Conservation (phyloP, 2,329 filamentous ascomycete genomes). For the Allantophomopsis lycopodina region DNA sequence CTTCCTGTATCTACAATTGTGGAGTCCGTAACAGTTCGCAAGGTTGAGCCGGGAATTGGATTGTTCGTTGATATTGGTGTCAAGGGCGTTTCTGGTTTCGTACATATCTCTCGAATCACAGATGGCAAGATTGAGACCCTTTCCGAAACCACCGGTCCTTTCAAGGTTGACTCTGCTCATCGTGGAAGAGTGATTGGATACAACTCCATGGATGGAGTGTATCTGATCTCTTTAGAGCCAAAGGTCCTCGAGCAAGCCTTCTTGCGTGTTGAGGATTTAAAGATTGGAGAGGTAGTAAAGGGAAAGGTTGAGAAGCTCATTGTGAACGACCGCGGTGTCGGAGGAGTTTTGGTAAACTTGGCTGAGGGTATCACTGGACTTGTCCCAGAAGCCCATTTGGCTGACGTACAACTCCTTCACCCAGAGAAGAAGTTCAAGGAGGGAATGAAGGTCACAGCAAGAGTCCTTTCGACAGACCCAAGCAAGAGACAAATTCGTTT, state of each 20-base stretch:
- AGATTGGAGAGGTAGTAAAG: conserved; percentile 66
- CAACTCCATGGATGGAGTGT: conserved; percentile 75
- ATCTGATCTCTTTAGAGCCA: conserved; percentile 72
- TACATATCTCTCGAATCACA: conserved; percentile 85
- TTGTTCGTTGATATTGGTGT: conserved; percentile 65
- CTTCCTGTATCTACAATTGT: conserved; percentile 64
- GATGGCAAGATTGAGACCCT: conserved; percentile 81
- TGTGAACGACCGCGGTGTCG: conserved; percentile 63
- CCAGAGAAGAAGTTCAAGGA: conserved; percentile 94
- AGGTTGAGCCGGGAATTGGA: conserved; percentile 68
- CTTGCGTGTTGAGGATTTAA: conserved; percentile 82
- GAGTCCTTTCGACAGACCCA: conserved; percentile 69
- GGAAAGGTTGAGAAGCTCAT: conserved; percentile 78
- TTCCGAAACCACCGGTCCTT: conserved; percentile 63
- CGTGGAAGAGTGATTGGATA: conserved; percentile 74
- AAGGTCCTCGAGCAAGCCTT: conserved; percentile 77
- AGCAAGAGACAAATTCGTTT: conserved; percentile 69
- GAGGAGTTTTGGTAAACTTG: conserved; percentile 69
- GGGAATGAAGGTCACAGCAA: conserved; percentile 69
- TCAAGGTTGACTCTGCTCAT: conserved; percentile 66
- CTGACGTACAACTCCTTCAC: conserved; percentile 76
- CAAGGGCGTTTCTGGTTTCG: conserved; percentile 64
- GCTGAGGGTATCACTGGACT: conserved; percentile 82
- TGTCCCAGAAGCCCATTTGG: conserved; percentile 76
- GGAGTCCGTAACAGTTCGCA: conserved; percentile 64